Evolutionary conservation across 768 basidiomycete species (phyloP), one percentile per base, ranked within the genome.

Genomic region (Amanita fuliginea): DNA sequence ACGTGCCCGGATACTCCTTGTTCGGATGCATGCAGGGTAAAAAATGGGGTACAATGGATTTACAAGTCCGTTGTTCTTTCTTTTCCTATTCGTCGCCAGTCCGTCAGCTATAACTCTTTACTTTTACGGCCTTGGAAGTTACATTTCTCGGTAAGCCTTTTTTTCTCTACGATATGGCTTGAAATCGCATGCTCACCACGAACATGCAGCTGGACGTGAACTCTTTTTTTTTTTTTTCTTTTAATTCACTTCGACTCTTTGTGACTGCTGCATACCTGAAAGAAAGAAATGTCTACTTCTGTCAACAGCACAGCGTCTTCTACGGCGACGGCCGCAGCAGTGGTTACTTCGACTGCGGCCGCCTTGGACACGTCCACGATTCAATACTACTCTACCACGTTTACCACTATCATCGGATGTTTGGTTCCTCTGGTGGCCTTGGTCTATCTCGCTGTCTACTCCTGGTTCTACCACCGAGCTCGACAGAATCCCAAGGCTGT

Each of bases 401-500:
- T 63, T 1, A 68, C 66, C 2, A 65, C 62, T 47, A 54, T 69
- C 45, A 59, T 68, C 37, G 66, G 65, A 36, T 68, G 67, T 39
- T 53, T 67, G 9, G 57, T 62, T 4, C 61, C 66, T 0, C 59
- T 68, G 57, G 53, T 72, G 22, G 67, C 57, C 7, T 54, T 75
- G 21, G 62, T 72, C 19, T 83, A 80, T 59, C 64, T 80, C 51
- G 72, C 69, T 14, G 67, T 67, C 9, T 56, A 82, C 26, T 74
- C 75, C 16, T 70, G 76, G 67, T 65, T 70, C 6, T 73, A 74
- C 54, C 68, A 71, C 14, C 70, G 71, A 52, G 68, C 72, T 0
- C 64, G 62, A 19, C 69, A 63, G 37, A 67, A 73, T 46, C 76
- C 74, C 24, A 67, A 66, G 39, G 68, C 73, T 1, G 55, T 78